Percentiles rank a stretch among this genome's conserved stretches.
These are phyloP conservation scores for Sphaerulina vaccinii DNA, from an alignment of 2,329 filamentous ascomycete species.

Conservation along the genomic window DNA sequence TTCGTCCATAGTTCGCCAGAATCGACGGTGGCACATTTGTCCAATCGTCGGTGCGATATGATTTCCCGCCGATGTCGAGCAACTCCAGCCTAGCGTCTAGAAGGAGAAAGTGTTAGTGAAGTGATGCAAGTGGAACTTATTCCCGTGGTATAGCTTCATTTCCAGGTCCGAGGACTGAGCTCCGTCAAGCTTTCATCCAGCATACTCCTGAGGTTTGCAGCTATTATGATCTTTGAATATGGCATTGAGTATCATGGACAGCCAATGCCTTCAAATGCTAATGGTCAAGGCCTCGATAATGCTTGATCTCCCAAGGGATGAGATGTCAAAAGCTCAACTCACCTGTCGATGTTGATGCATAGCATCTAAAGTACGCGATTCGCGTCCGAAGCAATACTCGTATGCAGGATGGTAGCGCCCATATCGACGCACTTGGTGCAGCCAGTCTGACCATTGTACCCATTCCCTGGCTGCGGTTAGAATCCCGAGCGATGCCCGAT, in stretches of 20 bases:
- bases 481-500: no score
- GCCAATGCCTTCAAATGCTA: no score
- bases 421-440: conserved; percentile 17
- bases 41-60: conserved; percentile 72
- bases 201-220: no score
- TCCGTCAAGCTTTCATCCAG: background rate
- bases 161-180: background rate
- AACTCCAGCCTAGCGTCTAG: conserved; percentile 12
- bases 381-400: conserved; percentile 26
- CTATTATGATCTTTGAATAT: no score
- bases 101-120: background rate
- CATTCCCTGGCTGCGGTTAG: no score
- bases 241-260: no score
- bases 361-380: conserved; percentile 17
- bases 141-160: background rate
- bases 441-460: conserved; percentile 19
- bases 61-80: conserved; percentile 59
- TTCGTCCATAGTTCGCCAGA: conserved; percentile 68
- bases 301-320: no score
- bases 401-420: conserved; percentile 24
- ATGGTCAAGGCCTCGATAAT: no score
- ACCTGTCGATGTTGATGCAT: conserved; percentile 26
- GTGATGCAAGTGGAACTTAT: conserved; percentile 3
- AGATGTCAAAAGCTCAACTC: no score
- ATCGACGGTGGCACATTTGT: conserved; percentile 81